These are phyloP conservation scores for Populus ilicifolia DNA, from an alignment of 345 rosid genomes.

Conservation along the genomic window DNA sequence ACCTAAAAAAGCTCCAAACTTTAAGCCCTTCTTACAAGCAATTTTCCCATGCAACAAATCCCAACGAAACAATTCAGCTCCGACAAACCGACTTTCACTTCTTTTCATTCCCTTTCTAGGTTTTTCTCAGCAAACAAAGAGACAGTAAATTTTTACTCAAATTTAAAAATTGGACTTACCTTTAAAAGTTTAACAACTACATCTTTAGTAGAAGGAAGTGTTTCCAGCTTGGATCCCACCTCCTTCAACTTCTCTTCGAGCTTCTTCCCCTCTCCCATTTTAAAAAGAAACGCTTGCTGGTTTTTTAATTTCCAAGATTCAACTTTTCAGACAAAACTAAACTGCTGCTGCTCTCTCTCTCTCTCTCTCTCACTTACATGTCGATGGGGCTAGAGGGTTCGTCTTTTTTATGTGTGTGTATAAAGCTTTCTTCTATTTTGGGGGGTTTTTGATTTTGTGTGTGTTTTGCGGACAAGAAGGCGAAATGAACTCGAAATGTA, in stretches of 20 bases:
- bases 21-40: neutral
- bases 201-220: conserved; percentile 69
- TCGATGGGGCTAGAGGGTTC: conserved; percentile 16
- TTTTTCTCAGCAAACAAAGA: conserved; percentile 7
- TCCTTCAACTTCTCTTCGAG: conserved; percentile 65
- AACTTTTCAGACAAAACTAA: neutral
- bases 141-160: neutral
- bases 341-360: neutral
- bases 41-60: neutral
- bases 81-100: neutral
- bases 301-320: neutral
- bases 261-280: conserved; percentile 43
- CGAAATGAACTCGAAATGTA: conserved; percentile 37
- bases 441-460: neutral
- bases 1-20: neutral
- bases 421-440: neutral
- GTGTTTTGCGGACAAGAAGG: conserved; percentile 32
- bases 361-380: neutral
- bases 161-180: conserved; percentile 42
- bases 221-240: conserved; percentile 84
- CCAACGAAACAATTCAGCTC: neutral
- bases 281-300: neutral
- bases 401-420: neutral
- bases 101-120: neutral
- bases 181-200: conserved; percentile 73